Conservation (phyloP, 2,329 filamentous ascomycete species). For the Magnaporthales sp. region DNA sequence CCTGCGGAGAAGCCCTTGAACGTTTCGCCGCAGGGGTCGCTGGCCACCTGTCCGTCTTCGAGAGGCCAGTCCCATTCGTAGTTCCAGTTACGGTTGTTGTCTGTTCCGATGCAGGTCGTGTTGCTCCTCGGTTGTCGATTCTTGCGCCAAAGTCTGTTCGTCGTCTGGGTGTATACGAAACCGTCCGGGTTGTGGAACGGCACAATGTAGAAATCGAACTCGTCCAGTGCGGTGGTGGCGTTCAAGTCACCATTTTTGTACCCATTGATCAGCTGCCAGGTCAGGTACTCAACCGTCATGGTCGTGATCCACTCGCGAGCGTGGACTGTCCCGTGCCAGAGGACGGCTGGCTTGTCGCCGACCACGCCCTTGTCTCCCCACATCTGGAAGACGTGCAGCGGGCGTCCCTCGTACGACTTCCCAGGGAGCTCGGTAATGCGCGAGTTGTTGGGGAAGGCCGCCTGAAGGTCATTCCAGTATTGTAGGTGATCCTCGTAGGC, state of each 20-base stretch:
- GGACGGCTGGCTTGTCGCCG: slow-evolving; percentile 34
- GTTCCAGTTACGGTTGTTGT: slow-evolving; percentile 46
- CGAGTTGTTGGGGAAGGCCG: slow-evolving; percentile 30
- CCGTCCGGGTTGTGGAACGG: slow-evolving; percentile 45
- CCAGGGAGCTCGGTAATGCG: slow-evolving; percentile 33
- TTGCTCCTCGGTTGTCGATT: slow-evolving; percentile 33
- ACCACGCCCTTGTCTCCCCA: slow-evolving; percentile 31
- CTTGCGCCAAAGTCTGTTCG: slow-evolving; percentile 43
- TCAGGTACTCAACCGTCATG: slow-evolving; percentile 40
- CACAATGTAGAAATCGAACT: slow-evolving; percentile 50
- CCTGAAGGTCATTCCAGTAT: slow-evolving; percentile 31
- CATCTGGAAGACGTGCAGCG: slow-evolving; percentile 50
- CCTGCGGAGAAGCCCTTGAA: slow-evolving; percentile 34
- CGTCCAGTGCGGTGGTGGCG: slow-evolving; percentile 37
- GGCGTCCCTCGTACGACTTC: slow-evolving; percentile 32
- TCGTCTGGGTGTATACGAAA: slow-evolving; percentile 42
- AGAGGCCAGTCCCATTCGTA: slow-evolving; percentile 33
- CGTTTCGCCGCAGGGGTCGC: slow-evolving; percentile 40
- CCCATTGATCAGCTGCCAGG: slow-evolving; percentile 33
- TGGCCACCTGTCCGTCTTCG: slow-evolving; percentile 29
- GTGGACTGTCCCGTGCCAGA: slow-evolving; percentile 43
- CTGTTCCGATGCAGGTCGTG: slow-evolving; percentile 36
- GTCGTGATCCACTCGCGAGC: slow-evolving; percentile 47
- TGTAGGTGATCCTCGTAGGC: slow-evolving; percentile 33
- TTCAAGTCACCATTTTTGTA: slow-evolving; percentile 26